Evolutionary conservation across 2,329 filamentous ascomycete genomes (phyloP).

Genomic region (Annulohypoxylon truncatum): DNA sequence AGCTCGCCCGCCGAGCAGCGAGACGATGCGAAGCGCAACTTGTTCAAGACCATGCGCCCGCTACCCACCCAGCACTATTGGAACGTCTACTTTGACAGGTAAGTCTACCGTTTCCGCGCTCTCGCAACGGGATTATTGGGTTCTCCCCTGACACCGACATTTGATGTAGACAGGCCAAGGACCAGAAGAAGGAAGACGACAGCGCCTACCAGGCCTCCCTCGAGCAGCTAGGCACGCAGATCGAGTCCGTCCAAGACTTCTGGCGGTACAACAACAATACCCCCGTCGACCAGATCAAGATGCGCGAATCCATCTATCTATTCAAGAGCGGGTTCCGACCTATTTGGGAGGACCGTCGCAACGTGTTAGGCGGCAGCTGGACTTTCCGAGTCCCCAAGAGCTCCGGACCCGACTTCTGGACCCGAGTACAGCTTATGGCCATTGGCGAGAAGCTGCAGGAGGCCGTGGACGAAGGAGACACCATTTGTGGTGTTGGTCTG

Average conservation of each 20-base stretch:
- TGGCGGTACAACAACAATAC: constrained; percentile 87
- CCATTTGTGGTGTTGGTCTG: constrained; percentile 89
- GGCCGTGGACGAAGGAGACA: constrained; percentile 77
- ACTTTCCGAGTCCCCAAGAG: constrained; percentile 89
- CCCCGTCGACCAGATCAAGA: constrained; percentile 78
- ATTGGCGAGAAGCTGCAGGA: constrained; percentile 84
- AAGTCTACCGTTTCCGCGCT: constrained; percentile 36
- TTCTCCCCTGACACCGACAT: constrained; percentile 5
- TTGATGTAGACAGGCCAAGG: constrained; percentile 57
- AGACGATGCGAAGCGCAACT: constrained; percentile 85
- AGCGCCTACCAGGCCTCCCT: constrained; percentile 65
- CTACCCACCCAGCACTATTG: constrained; percentile 85
- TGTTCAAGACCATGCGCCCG: constrained; percentile 77
- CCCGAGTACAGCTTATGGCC: constrained; percentile 81
- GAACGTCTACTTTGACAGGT: constrained; percentile 76
- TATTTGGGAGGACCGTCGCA: constrained; percentile 88
- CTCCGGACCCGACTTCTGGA: constrained; percentile 80
- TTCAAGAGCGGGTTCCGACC: constrained; percentile 83
- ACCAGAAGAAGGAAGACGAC: constrained; percentile 54
- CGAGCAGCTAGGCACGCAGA: constrained; percentile 71
- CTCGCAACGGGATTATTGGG: background rate
- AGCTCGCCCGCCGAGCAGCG: constrained; percentile 78
- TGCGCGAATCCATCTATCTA: constrained; percentile 81
- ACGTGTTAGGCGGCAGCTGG: constrained; percentile 88
- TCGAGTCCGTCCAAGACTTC: constrained; percentile 87